A percentile compares a stretch with the other conserved stretches of the same genome.
These are phyloP conservation scores for Aspergillus steynii DNA, from an alignment of 495 filamentous ascomycete genomes.

Conservation along the genomic window DNA sequence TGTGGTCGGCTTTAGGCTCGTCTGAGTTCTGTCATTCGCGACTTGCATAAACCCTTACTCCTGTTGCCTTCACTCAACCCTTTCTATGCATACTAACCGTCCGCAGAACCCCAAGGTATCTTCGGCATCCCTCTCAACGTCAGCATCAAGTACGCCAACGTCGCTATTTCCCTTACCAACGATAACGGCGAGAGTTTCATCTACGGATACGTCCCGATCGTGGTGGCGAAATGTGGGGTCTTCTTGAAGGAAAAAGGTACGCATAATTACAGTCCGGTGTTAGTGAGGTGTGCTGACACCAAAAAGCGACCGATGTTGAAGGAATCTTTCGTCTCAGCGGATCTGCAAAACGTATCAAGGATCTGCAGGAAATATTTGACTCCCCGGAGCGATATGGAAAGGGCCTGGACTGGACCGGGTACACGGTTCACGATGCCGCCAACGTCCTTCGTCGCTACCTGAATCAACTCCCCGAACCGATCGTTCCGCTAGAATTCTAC, in stretches of 20 bases:
- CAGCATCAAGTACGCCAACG: slow-evolving; percentile 98
- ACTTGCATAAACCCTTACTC: neutral
- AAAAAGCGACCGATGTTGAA: slow-evolving; percentile 86
- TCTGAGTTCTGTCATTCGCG: neutral
- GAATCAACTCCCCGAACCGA: slow-evolving; percentile 91
- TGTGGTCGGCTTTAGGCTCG: neutral
- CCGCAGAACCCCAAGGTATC: slow-evolving; percentile 58
- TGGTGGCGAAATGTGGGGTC: slow-evolving; percentile 97
- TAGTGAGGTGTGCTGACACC: neutral
- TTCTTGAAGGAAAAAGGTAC: slow-evolving; percentile 97
- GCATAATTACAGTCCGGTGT: slow-evolving; percentile 16
- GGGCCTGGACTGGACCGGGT: slow-evolving; percentile 93
- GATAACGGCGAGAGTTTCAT: slow-evolving; percentile 91
- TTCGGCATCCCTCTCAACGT: slow-evolving; percentile 93
- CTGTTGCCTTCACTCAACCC: neutral
- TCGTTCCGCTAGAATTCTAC: slow-evolving; percentile 94
- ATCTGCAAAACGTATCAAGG: slow-evolving; percentile 97
- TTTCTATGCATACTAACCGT: slow-evolving; percentile 4
- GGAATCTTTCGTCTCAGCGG: slow-evolving; percentile 96
- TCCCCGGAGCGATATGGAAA: slow-evolving; percentile 97
- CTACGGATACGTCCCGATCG: slow-evolving; percentile 98
- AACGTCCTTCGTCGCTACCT: slow-evolving; percentile 95
- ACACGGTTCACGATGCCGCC: slow-evolving; percentile 97
- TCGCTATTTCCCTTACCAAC: slow-evolving; percentile 94
- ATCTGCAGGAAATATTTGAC: slow-evolving; percentile 87